Base-by-base conservation (phyloP, 75 land plant species). In the Pinus taeda region DNA sequence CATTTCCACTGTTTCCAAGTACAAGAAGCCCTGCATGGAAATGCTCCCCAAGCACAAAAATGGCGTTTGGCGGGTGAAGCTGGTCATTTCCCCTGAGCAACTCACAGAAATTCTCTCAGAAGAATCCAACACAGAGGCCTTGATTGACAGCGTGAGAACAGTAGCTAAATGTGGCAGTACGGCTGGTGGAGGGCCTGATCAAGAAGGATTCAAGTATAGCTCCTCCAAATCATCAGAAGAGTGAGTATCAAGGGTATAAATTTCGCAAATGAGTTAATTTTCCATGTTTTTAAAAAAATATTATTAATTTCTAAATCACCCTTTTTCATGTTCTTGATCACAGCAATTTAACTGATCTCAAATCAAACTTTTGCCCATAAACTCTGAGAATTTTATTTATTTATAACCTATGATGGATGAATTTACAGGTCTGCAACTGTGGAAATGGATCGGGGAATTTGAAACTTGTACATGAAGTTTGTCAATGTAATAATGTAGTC, bases 1-100 rank as follows among this genome's bases (percentile, higher is more conserved):
- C 73, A 78, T 4, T 21, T 39, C 74, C 20, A 66, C 30, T 14
- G 21, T 62, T 24, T 81, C 86, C 55, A 29, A 71, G 33, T 72
- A 84, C 77, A 83, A 70, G 78, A 83, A 83, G 75, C 78, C 85
- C 13, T 57, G 75, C 24, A 71, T 74, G 14, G 90, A 82, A 3
- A 73, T 58, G 39, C 75, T 78, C 13, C 75, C 85, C 14, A 75
- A 74, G 81, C 58, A 39, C 29, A 63, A n/a, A 13, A 58, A 71
- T 22, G 79, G 84, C 15, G 82, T 85, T 60, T 88, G 90, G 90
- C 83, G 81, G 79, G 90, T 88, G 80, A 88, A 88, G 83, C 73
- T 88, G 75, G 90, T 85, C 72, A 88, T 88, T 3, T 81, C 79
- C 30, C 85, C 85, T 9, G 81, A 79, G 22, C 87, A 81, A 75